Evolutionary conservation across 2,329 filamentous ascomycete species (phyloP).

Genomic region (Rutstroemia sp.): DNA sequence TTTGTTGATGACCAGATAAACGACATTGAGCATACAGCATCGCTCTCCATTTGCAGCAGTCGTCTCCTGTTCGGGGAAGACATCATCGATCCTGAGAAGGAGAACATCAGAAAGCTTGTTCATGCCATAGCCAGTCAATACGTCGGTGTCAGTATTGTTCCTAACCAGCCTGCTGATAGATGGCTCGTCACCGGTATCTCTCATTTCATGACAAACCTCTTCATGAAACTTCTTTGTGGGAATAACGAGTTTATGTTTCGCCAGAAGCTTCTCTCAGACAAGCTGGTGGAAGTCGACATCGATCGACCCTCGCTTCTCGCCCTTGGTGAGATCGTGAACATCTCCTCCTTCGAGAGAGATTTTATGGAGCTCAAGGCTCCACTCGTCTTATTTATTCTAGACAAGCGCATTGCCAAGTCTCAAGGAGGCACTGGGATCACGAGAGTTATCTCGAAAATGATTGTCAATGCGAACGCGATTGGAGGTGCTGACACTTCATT

Average conservation of each 20-base stretch:
- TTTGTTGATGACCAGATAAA: constrained; percentile 85
- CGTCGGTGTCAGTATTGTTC: constrained; percentile 87
- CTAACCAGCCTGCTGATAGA: constrained; percentile 69
- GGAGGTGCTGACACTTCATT: constrained; percentile 65
- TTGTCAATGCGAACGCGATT: constrained; percentile 79
- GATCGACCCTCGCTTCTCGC: constrained; percentile 75
- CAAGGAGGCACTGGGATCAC: constrained; percentile 74
- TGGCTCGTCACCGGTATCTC: constrained; percentile 89
- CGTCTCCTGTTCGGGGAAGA: constrained; percentile 77
- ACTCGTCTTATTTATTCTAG: constrained; percentile 86
- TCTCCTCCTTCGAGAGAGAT: constrained; percentile 79
- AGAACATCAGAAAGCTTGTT: constrained; percentile 72
- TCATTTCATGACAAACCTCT: constrained; percentile 91
- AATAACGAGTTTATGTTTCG: constrained; percentile 93
- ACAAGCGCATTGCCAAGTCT: constrained; percentile 82
- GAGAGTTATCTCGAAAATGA: constrained; percentile 77
- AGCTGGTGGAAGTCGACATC: constrained; percentile 72
- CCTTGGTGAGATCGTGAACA: constrained; percentile 67
- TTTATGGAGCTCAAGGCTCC: constrained; percentile 90
- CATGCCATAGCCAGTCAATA: constrained; percentile 86
- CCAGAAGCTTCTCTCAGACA: constrained; percentile 78
- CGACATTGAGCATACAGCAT: constrained; percentile 71
- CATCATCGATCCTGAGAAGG: constrained; percentile 77
- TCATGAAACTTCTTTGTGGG: constrained; percentile 83
- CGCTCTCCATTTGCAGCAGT: constrained; percentile 80